Base-by-base conservation (phyloP, 192 early-diverging fungal species). In the Chytriomyces hyalinus region DNA sequence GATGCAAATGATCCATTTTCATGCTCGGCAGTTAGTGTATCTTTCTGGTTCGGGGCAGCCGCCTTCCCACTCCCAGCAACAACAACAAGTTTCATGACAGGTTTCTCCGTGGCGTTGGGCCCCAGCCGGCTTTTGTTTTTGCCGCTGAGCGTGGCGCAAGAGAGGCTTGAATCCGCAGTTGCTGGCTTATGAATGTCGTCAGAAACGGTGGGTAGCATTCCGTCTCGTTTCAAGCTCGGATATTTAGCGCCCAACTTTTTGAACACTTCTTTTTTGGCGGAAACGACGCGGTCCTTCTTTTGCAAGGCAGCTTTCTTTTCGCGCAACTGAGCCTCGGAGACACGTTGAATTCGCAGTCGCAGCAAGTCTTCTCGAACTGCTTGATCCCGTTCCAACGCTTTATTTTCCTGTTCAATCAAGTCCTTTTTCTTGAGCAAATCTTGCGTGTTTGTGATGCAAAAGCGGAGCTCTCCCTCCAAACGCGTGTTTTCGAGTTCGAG, bases 401-500 rank as follows among this genome's bases (percentile, higher is more conserved):
- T 15, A 80, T 87, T 88, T 67, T 84, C 68, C 13, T 50, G 15
- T 63, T 81, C 78, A 13, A 88, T 70, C 20, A 46, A 6, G 7
- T 81, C 80, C 57, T 85, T 88, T 59, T 70, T 74, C 67, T 45
- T 50, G 2, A 88, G 13, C 20, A 81, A 65, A 15, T 78, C 69
- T 73, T 88, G 80, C 4, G 82, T 85, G 4, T 26, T 36, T n/a
- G 49, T 13, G 26, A 83, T 80, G 46, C 83, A 67, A 6, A 24
- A 24, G 6, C 77, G 68, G 17, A 88, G 76, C 45, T 87, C 75
- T 0, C 10, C 44, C 59, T 87, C 86, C 24, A 88, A 76, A 6
- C 57, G 44, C 61, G 53, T 36, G 79, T 88, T 88, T 47, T 88
- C 87, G 36, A 62, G 36, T 53, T 87, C 80, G 46, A 88, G 45